phyloP scores from a whole-genome alignment of 1,284 basidiomycete genomes.

The Malassezia slooffiae region DNA sequence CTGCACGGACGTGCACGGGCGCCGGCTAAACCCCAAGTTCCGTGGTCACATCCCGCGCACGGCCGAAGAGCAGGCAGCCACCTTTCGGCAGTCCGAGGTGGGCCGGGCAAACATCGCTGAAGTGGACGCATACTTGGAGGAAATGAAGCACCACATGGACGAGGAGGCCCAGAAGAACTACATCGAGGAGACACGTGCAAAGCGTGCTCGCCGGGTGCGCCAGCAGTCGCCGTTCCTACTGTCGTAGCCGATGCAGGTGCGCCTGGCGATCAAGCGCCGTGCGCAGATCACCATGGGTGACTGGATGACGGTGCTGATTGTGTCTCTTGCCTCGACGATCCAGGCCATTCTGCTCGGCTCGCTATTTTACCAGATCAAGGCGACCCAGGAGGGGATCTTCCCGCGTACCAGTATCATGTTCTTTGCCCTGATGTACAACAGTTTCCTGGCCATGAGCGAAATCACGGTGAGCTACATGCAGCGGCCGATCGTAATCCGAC shows the following conservation, averaged over 20 bases:
- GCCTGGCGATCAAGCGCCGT: constrained; percentile 57
- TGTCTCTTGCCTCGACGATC: no score
- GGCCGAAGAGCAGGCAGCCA: neutral
- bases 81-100: neutral
- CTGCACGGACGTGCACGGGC: constrained; percentile 30
- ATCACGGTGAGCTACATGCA: constrained; percentile 30
- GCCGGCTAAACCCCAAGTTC: neutral
- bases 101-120: neutral
- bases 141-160: neutral
- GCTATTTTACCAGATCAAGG: constrained; percentile 54
- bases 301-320: constrained; percentile 47
- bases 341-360: constrained; percentile 70
- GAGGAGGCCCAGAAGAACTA: neutral
- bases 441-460: constrained; percentile 48
- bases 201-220: constrained; percentile 19
- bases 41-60: neutral
- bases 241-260: constrained; percentile 50
- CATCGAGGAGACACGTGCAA: constrained; percentile 17
- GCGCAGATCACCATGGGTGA: constrained; percentile 59
- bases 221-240: constrained; percentile 24
- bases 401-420: constrained; percentile 47
- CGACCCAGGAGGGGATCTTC: constrained; percentile 26
- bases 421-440: constrained; percentile 48
- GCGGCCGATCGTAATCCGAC: constrained; percentile 27
- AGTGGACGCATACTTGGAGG: neutral